phyloP scores from a whole-genome alignment of 139 green algal genomes.

The Picochlorum costavermella region DNA sequence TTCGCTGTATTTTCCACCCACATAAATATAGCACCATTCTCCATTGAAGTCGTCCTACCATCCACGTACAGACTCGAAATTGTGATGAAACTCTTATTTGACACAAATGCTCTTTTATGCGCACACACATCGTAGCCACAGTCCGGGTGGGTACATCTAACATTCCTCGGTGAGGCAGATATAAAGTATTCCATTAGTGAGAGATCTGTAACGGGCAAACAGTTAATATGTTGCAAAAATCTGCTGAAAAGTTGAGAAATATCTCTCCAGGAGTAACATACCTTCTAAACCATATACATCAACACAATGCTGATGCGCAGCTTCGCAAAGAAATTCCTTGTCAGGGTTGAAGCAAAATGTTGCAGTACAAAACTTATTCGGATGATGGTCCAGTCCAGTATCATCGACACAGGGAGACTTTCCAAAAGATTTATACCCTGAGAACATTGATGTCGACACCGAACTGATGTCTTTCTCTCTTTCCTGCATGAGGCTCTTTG shows the following conservation, averaged over 20 bases:
- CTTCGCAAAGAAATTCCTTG: slow-evolving; percentile 57
- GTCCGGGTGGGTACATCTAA: slow-evolving; percentile 37
- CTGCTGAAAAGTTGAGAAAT: neutral
- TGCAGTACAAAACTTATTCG: too few species aligned
- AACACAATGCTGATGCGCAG: slow-evolving; percentile 39
- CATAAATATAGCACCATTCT: too few species aligned
- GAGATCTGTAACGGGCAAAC: slow-evolving; percentile 33
- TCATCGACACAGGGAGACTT: too few species aligned
- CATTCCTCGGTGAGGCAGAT: slow-evolving; percentile 22
- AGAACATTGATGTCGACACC: too few species aligned
- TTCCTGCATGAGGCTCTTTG: too few species aligned
- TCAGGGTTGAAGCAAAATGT: slow-evolving; percentile 50
- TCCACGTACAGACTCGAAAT: slow-evolving; percentile 36
- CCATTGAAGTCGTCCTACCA: too few species aligned
- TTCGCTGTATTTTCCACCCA: too few species aligned
- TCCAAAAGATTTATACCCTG: too few species aligned
- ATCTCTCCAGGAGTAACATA: neutral
- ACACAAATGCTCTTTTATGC: slow-evolving; percentile 65
- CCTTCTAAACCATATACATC: slow-evolving; percentile 43
- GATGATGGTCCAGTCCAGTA: too few species aligned
- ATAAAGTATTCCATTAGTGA: slow-evolving; percentile 57
- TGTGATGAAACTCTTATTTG: slow-evolving; percentile 49
- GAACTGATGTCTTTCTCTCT: too few species aligned
- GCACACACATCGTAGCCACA: slow-evolving; percentile 50
- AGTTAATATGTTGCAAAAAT: too few species aligned